These are phyloP conservation scores for Neurospora tetraspora DNA, from an alignment of 495 filamentous ascomycete genomes.

Conservation along the genomic window DNA sequence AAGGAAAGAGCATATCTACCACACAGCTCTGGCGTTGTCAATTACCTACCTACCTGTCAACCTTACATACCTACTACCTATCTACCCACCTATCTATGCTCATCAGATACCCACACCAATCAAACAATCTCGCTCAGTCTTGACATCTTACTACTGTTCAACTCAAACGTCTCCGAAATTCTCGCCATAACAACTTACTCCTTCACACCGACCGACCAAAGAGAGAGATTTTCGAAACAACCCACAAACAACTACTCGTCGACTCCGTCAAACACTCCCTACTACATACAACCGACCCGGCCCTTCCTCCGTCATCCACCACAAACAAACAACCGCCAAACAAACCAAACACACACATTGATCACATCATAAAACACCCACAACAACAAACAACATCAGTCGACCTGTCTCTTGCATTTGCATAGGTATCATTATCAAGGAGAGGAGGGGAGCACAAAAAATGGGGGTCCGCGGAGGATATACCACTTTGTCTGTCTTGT, in stretches of 20 bases:
- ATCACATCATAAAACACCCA: neutral
- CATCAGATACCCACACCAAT: neutral
- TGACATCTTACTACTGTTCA: neutral
- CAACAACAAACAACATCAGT: neutral
- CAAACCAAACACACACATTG: neutral
- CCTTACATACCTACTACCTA: neutral
- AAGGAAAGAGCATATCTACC: neutral
- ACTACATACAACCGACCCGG: neutral
- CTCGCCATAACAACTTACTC: neutral
- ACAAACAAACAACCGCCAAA: neutral
- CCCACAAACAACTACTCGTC: neutral
- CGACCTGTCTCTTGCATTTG: neutral
- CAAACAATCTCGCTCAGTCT: neutral
- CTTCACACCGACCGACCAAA: neutral
- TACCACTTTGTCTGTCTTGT: neutral
- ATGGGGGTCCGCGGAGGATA: neutral
- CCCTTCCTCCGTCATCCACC: neutral
- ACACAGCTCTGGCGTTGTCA: neutral
- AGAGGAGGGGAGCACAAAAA: neutral
- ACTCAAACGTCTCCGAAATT: neutral
- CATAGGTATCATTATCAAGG: neutral
- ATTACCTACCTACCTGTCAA: neutral
- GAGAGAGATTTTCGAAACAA: neutral
- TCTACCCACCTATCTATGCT: neutral
- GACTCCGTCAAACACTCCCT: neutral